Base-by-base conservation (phyloP, 148 eudicot genomes). In the Nepenthes mirabilis region DNA sequence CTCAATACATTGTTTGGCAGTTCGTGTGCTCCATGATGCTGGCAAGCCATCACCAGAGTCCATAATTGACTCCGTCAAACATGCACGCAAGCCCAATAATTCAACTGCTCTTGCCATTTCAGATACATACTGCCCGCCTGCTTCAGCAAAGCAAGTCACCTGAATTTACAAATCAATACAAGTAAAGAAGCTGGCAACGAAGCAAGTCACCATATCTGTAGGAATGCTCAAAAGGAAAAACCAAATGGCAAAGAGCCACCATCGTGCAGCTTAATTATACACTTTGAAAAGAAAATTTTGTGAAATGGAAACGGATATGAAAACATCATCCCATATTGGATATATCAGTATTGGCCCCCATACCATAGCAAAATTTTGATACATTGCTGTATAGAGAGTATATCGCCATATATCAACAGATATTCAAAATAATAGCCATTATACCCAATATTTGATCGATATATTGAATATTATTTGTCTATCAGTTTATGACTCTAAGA, bases 81-180 rank as follows among this genome's bases (percentile, higher is more conserved):
- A 91, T 0, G 91, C 95, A 6, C 97, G 91, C 56, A 87, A 71
- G 12, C 97, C 97, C 55, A 91, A 69, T 54, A 76, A 56, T 59
- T 85, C 77, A 2, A 91, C 95, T 23, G 97, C 97, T 72, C 72
- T 79, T 8, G 83, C 97, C 97, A 91, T 91, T 58, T 75, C 83
- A 47, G 97, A 60, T 55, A 91, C 95, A 65, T 84, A 86, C 56
- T 91, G 97, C 2, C 97, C 97, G 32, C 97, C 97, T 11, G 97
- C 97, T 71, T 91, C 97, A 1, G 95, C 97, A 72, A 91, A 91
- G 72, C 97, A 91, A 0, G 97, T 91, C 52, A 91, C 97, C 97
- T 90, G 58, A 33, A 5, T 49, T 6, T 49, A 12, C 52, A 49
- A 40, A 49, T 49, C 11, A 55, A 55, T 32, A 32, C 36, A 55